Evolutionary conservation across 2,329 filamentous ascomycete genomes (phyloP).

Genomic region (Fusarium concolor): DNA sequence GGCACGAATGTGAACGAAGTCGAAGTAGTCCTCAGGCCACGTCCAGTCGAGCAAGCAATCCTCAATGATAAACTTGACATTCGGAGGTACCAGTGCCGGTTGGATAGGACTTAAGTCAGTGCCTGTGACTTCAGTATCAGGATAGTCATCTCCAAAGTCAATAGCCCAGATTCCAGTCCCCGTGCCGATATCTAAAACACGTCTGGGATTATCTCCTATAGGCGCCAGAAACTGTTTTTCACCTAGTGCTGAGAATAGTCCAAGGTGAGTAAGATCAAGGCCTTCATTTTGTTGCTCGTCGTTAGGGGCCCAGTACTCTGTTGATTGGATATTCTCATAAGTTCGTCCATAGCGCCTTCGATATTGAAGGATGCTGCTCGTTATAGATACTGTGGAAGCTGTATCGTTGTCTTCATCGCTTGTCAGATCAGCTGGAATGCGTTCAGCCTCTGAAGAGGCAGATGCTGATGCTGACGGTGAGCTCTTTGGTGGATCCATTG

Average conservation of each 20-base stretch:
- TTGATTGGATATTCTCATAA: conserved; percentile 34
- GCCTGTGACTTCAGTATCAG: conserved; percentile 47
- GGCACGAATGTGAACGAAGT: conserved; percentile 69
- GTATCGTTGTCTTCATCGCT: conserved; percentile 12
- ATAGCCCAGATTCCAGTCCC: conserved; percentile 68
- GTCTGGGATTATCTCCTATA: conserved; percentile 31
- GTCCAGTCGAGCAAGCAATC: conserved; percentile 59
- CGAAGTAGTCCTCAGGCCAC: conserved; percentile 57
- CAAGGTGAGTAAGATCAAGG: conserved; percentile 44
- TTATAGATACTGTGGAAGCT: conserved; percentile 19
- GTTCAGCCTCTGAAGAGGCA: too few relatives aligned
- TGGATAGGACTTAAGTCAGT: conserved; percentile 54
- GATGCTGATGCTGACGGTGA: too few relatives aligned
- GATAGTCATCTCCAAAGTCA: conserved; percentile 49
- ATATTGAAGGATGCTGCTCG: conserved; percentile 36
- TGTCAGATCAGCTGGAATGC: not conserved
- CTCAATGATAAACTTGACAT: conserved; percentile 51
- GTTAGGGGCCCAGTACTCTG: conserved; percentile 45
- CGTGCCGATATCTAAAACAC: conserved; percentile 63
- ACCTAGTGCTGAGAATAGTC: conserved; percentile 40
- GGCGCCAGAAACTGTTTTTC: conserved; percentile 44
- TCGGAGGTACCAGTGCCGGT: conserved; percentile 48
- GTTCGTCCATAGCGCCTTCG: conserved; percentile 32
- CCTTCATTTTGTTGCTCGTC: conserved; percentile 45
- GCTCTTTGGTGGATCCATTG: not conserved